Conservation (phyloP, 345 rosid genomes). For the Citrus maxima region DNA sequence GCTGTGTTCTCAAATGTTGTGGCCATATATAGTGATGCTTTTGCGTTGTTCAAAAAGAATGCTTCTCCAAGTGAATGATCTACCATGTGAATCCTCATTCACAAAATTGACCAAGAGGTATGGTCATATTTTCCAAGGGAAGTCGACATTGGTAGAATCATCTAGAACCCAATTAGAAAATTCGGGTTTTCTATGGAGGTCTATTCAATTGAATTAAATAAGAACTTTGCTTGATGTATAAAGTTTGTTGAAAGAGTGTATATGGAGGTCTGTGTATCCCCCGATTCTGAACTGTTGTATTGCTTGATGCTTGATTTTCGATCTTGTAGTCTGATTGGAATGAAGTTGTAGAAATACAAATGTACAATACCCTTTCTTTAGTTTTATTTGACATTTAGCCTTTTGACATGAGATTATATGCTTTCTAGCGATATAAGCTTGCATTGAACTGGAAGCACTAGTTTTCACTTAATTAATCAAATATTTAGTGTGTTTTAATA, state of each 20-base stretch:
- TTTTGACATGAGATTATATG: background rate
- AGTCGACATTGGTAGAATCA: slow-evolving; percentile 5
- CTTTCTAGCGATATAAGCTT: background rate
- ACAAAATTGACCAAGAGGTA: background rate
- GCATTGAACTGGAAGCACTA: background rate
- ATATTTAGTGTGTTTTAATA: background rate
- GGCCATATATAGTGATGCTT: slow-evolving; percentile 81
- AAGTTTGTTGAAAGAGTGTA: background rate
- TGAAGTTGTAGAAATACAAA: background rate
- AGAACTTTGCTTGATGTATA: slow-evolving; percentile 14
- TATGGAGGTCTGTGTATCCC: slow-evolving; percentile 10
- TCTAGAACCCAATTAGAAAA: background rate
- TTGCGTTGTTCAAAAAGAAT: slow-evolving; percentile 52
- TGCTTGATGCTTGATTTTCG: slow-evolving; percentile 16
- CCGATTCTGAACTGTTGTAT: background rate
- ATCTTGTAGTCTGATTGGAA: background rate
- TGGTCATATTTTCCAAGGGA: background rate
- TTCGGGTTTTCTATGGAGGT: background rate
- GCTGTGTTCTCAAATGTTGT: slow-evolving; percentile 68
- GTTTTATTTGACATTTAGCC: background rate
- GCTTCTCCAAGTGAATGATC: slow-evolving; percentile 26
- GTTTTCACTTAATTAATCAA: background rate
- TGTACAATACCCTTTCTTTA: background rate
- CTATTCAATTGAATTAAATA: slow-evolving; percentile 9
- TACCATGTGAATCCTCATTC: background rate